Percentiles rank a stretch among this genome's conserved stretches.
phyloP scores from a whole-genome alignment of 2,329 filamentous ascomycete species.

The Aspergillus brunneoviolaceus region DNA sequence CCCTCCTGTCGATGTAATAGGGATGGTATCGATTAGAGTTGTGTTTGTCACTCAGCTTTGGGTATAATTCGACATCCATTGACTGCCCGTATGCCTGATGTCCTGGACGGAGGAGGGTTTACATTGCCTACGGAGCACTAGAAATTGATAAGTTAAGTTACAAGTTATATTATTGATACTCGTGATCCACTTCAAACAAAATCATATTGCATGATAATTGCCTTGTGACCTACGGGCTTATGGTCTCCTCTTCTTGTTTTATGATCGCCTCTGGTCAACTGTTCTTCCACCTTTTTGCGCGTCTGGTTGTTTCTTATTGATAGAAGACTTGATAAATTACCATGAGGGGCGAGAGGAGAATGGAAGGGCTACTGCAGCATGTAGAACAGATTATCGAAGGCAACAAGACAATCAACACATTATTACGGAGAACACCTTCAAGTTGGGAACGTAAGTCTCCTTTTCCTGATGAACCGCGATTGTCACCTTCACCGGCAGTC shows the following conservation, averaged over 20 bases:
- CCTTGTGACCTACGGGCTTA: slow-evolving; percentile 6
- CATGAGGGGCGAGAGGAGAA: too few relatives aligned
- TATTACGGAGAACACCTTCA: too few relatives aligned
- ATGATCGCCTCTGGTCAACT: neutral
- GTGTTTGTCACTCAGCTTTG: neutral
- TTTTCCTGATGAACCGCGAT: neutral
- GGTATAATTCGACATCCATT: neutral
- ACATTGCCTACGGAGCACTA: neutral
- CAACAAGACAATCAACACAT: too few relatives aligned
- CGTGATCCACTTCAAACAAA: slow-evolving; percentile 5
- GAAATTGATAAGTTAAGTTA: slow-evolving; percentile 4
- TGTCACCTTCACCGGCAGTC: slow-evolving; percentile 26
- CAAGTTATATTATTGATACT: slow-evolving; percentile 10
- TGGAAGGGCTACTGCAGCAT: too few relatives aligned
- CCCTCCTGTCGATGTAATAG: neutral
- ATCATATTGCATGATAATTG: slow-evolving; percentile 6
- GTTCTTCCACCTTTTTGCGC: neutral
- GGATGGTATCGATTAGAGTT: neutral
- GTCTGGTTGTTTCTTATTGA: too few relatives aligned
- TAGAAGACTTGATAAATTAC: too few relatives aligned
- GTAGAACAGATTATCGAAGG: too few relatives aligned
- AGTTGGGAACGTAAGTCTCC: neutral
- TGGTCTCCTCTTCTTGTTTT: too few relatives aligned
- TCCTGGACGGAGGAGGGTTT: neutral
- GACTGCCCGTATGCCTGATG: neutral